Evolutionary conservation across 2,329 filamentous ascomycete genomes (phyloP), one percentile per base, ranked within the genome.

Genomic region (Neonectria magnoliae): DNA sequence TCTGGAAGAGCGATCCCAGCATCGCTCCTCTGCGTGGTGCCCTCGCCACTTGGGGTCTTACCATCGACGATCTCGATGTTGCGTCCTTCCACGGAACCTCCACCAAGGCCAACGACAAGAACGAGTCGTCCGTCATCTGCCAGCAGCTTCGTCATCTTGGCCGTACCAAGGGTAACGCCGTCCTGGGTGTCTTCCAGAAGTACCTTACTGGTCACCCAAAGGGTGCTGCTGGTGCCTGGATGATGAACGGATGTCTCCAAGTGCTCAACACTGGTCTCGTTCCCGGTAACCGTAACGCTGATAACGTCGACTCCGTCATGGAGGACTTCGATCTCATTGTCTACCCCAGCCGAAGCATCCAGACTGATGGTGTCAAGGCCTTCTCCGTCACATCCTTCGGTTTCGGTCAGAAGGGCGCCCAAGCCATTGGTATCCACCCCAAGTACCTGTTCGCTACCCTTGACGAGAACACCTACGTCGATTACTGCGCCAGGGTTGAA

Each of bases 1-100:
- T 99, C 89, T 99, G 97, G 96, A 98, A 96, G 87, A 91, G 93
- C 76, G 95, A 99, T 78, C 85, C 93, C 47, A 91, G 90, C 76
- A 99, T 99, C 76, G 95, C 96, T 76, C 96, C 97, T 76, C 89
- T 99, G 47, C 94, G 96, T 79, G 96, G 96, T 81, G 94, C 96
- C 63, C 88, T 99, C 68, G 97, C 96, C 54, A 98, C 95, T 11
- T 99, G 96, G 96, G 96, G 95, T 78, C 91, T 99, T 60, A 98
- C 96, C 13, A 93, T 99, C 70, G 96, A 99, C 76, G 96, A 99
- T 75, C 89, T 99, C 38, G 92, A 87, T 73, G 94, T 99, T 68
- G 95, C 96, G 16, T 98, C 96, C 14, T 98, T 98, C 93, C 96
- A 99, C 84, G 96, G 96, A 76, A 99, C 96, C 44, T 98, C 96